Conservation (phyloP, 768 basidiomycete species). For the Xerocomus potaroensis region DNA sequence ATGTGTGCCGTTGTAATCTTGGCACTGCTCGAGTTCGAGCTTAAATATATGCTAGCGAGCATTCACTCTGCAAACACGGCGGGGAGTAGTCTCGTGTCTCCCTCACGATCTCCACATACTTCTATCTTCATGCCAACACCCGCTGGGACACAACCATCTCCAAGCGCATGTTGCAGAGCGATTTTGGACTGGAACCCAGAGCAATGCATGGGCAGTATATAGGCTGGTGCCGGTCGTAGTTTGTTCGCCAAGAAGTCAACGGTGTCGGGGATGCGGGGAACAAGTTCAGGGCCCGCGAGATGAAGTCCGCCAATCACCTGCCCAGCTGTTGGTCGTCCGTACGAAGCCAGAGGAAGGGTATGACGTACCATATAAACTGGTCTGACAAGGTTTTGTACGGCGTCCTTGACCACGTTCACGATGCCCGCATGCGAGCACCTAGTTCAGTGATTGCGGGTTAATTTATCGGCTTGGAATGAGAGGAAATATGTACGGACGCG, state of each 20-base stretch:
- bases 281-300: constrained; percentile 67
- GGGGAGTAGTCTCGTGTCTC: constrained; percentile 33
- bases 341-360: neutral
- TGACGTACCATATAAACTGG: constrained; percentile 69
- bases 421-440: constrained; percentile 80
- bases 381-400: constrained; percentile 52
- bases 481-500: constrained; percentile 49
- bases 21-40: neutral
- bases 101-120: constrained; percentile 43
- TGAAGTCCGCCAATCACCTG: constrained; percentile 81
- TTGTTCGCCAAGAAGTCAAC: constrained; percentile 63
- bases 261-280: constrained; percentile 60
- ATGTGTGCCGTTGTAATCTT: no score
- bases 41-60: no score
- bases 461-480: neutral
- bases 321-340: neutral
- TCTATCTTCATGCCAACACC: constrained; percentile 69
- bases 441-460: neutral
- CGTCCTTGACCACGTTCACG: constrained; percentile 76
- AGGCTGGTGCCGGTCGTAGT: constrained; percentile 59
- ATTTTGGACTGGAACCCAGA: constrained; percentile 75
- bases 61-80: constrained; percentile 13
- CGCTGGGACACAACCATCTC: constrained; percentile 73
- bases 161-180: constrained; percentile 63
- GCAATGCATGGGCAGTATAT: constrained; percentile 82